Evolutionary conservation across 768 basidiomycete genomes (phyloP), one percentile per base, ranked within the genome.

Genomic region (Tulasnella calospora): DNA sequence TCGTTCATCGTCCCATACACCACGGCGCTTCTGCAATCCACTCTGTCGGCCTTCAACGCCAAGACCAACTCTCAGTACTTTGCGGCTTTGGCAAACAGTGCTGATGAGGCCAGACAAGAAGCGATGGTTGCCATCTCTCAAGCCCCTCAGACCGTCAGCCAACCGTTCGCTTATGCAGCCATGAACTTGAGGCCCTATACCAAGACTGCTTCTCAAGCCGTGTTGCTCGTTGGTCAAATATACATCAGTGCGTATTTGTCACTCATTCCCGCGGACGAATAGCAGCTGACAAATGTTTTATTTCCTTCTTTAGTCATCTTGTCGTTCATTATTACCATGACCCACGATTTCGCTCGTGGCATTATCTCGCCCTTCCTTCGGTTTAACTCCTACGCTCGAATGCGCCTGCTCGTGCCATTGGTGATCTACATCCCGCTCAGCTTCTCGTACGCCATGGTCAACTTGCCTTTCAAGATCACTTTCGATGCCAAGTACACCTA

Each of bases 401-500:
- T 86, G 38, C 84, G 87, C 23, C 30, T 87, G 15, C 40, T 82
- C 46, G 81, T 83, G 0, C 87, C 87, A 0, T 40, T 86, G 27
- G 47, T 84, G 38, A 78, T 81, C n/a, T 87, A 87, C 81, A 74
- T 85, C 46, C 82, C 84, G 46, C 80, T 87, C 19, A 84, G 85
- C 27, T 81, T 87, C 79, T 83, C 84, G 80, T 87, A 86, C 81
- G 82, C 86, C 27, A 85, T 86, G 80, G 80, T 88, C 81, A 85
- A 83, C 81, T 81, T 88, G 44, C 86, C 86, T 0, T 88, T 86
- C 83, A 82, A 84, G 35, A 81, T 87, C 21, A 85, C 86, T n/a
- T 86, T 87, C 57, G 85, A 81, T 35, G 85, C 85, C 0, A 85
- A 85, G 73, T 85, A 80, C 77, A 81, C 78, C 6, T 80, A 81